phyloP scores from a whole-genome alignment of 2,329 filamentous ascomycete species.

The Tolypocladium ovalisporum region DNA sequence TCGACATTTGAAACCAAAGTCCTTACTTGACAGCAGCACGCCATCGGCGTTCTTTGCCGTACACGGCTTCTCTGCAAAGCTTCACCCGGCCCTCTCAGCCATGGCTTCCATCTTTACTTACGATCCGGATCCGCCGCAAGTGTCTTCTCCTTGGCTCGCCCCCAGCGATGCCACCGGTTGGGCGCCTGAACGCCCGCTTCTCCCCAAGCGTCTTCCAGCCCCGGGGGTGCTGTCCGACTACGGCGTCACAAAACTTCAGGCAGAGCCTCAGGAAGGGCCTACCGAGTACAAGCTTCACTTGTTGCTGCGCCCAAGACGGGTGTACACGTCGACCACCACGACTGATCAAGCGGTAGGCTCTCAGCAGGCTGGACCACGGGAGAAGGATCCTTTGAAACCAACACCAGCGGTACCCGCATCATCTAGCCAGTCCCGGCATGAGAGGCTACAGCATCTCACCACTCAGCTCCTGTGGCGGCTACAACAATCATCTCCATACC shows the following conservation, averaged over 20 bases:
- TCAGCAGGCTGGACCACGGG: constrained; percentile 2
- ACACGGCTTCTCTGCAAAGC: not conserved
- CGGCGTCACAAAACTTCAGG: constrained; percentile 64
- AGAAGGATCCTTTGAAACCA: constrained; percentile 6
- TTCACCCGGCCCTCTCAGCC: not conserved
- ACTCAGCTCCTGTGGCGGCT: constrained; percentile 92
- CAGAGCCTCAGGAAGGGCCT: constrained; percentile 87
- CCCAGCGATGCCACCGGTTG: constrained; percentile 33
- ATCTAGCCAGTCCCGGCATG: constrained; percentile 63
- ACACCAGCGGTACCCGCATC: constrained; percentile 23
- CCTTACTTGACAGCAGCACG: not conserved
- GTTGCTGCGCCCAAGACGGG: constrained; percentile 65
- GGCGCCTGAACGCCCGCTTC: constrained; percentile 16
- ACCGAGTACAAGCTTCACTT: constrained; percentile 96
- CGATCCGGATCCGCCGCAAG: constrained; percentile 75
- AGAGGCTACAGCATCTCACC: constrained; percentile 80
- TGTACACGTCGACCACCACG: constrained; percentile 64
- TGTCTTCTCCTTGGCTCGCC: constrained; percentile 81
- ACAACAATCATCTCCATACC: constrained; percentile 88
- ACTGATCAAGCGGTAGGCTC: not conserved
- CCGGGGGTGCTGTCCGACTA: constrained; percentile 45
- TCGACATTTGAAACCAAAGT: not conserved
- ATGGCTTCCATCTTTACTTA: constrained; percentile 98
- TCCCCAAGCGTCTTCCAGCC: constrained; percentile 12
- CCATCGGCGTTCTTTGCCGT: not conserved